phyloP scores from a whole-genome alignment of 805 yeast genomes.

The Suhomyces sp. region DNA sequence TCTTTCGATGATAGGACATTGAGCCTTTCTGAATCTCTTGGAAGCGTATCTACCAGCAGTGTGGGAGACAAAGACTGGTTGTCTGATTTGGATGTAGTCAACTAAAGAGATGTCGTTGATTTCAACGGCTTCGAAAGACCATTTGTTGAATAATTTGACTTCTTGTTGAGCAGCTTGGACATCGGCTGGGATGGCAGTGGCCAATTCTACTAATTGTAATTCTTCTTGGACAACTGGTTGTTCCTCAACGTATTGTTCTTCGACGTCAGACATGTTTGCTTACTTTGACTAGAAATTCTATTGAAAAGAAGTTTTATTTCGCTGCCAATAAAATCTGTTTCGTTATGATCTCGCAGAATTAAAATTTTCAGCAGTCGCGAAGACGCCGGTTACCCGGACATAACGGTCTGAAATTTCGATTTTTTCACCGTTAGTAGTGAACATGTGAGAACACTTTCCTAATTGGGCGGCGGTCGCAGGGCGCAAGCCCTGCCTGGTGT shows the following conservation, averaged over 20 bases:
- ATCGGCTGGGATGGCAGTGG: slow-evolving; percentile 95
- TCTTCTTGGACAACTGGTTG: slow-evolving; percentile 84
- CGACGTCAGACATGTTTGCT: slow-evolving; percentile 79
- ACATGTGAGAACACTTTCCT: slow-evolving; percentile 12
- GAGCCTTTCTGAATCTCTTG: slow-evolving; percentile 99
- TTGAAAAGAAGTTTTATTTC: slow-evolving; percentile 4
- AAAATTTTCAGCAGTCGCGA: slow-evolving; percentile 14
- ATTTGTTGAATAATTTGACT: slow-evolving; percentile 98
- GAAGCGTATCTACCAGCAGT: slow-evolving; percentile 99
- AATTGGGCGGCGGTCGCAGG: slow-evolving; percentile 10
- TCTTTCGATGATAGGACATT: slow-evolving; percentile 99
- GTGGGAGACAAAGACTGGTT: slow-evolving; percentile 97
- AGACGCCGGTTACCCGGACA: slow-evolving; percentile 14
- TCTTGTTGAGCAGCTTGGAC: slow-evolving; percentile 94
- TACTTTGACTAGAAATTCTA: slow-evolving; percentile 3
- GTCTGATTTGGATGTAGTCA: slow-evolving; percentile 97
- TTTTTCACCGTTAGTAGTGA: slow-evolving; percentile 11
- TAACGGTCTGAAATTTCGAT: slow-evolving; percentile 15
- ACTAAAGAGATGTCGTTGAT: slow-evolving; percentile 97
- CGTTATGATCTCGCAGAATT: slow-evolving; percentile 3
- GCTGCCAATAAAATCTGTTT: background rate
- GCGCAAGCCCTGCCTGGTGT: slow-evolving; percentile 11
- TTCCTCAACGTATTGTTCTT: slow-evolving; percentile 52
- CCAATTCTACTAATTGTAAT: slow-evolving; percentile 77
- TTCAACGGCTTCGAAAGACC: slow-evolving; percentile 98